Evolutionary conservation across 1,284 basidiomycete genomes (phyloP).

Genomic region (Apiotrichum siamense): DNA sequence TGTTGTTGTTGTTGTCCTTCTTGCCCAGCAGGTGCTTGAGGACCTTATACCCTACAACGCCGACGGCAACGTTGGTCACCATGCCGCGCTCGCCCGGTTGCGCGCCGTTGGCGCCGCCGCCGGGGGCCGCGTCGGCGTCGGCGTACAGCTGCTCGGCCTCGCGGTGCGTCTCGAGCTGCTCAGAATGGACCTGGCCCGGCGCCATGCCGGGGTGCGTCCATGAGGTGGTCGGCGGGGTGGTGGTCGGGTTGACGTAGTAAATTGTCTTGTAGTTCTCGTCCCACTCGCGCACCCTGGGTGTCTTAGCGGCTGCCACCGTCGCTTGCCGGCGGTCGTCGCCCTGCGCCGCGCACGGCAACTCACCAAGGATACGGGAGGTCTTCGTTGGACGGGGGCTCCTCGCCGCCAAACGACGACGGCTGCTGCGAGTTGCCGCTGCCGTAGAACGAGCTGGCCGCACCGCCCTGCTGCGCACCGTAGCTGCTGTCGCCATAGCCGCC

Average conservation of each 20-base stretch:
- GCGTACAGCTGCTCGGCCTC: constrained; percentile 7
- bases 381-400: constrained; percentile 3
- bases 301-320: too few species aligned
- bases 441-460: neutral
- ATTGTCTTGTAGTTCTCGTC: constrained; percentile 29
- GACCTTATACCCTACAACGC: constrained; percentile 12
- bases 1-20: constrained; percentile 2
- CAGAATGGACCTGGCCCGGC: constrained; percentile 24
- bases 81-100: constrained; percentile 16
- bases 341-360: neutral
- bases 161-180: constrained; percentile 19
- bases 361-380: constrained; percentile 10
- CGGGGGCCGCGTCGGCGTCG: constrained; percentile 14
- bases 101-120: constrained; percentile 9
- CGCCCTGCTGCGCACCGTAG: constrained; percentile 1
- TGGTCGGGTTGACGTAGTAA: constrained; percentile 34
- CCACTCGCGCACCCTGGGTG: constrained; percentile 37
- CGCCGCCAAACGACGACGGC: constrained; percentile 1
- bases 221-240: constrained; percentile 27
- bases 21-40: neutral
- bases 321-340: too few species aligned
- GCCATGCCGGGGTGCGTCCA: constrained; percentile 28
- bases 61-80: constrained; percentile 4
- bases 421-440: neutral
- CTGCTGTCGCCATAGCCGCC: neutral